Evolutionary conservation across 306 rosid genomes (phyloP).

Genomic region (Rosa multiflora): DNA sequence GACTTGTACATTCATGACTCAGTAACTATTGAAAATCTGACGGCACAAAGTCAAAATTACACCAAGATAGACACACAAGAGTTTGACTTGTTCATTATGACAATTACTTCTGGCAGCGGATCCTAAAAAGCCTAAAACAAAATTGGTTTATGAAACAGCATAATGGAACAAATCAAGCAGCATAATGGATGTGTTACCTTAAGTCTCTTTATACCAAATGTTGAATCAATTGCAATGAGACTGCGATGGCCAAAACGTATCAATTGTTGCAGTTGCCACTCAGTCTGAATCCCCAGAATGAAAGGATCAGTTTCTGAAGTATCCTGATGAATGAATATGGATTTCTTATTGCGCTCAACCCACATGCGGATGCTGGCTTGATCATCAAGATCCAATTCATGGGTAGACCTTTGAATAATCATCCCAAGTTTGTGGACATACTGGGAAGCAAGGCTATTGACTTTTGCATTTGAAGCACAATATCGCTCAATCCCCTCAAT

Average conservation of each 20-base stretch:
- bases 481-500: conserved; percentile 87
- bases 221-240: conserved; percentile 83
- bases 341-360: conserved; percentile 83
- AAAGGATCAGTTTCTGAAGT: conserved; percentile 78
- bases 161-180: neutral
- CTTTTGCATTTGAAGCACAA: conserved; percentile 79
- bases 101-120: neutral
- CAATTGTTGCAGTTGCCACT: conserved; percentile 97
- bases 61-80: neutral
- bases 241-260: conserved; percentile 85
- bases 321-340: conserved; percentile 78
- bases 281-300: conserved; percentile 91
- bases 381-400: conserved; percentile 92
- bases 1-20: neutral
- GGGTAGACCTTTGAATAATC: conserved; percentile 89
- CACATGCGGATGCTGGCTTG: conserved; percentile 96
- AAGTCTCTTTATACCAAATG: conserved; percentile 87
- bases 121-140: conserved; percentile 4
- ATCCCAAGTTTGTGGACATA: conserved; percentile 92
- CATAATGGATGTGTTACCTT: conserved; percentile 50
- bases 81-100: neutral
- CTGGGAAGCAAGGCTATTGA: conserved; percentile 83
- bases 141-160: too few species aligned
- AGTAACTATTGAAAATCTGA: neutral
- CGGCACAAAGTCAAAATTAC: neutral